These are phyloP conservation scores for Hypocreales sp. DNA, from an alignment of 2,329 filamentous ascomycete species.

Conservation along the genomic window DNA sequence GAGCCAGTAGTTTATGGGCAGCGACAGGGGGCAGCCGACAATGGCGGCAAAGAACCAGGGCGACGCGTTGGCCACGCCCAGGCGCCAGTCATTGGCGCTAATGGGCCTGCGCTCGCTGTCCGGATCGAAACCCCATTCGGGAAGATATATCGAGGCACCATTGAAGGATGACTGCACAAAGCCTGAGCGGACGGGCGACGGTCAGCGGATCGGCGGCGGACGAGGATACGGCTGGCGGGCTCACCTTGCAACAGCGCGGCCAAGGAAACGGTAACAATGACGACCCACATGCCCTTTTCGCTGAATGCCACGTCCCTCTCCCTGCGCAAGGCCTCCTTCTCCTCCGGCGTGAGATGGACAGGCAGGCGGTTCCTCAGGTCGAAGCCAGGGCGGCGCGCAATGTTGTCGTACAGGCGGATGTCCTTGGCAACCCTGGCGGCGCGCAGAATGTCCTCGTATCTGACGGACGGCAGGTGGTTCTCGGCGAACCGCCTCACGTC, in stretches of 20 bases:
- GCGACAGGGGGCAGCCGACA: constrained; percentile 21
- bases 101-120: constrained; percentile 1
- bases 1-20: constrained; percentile 24
- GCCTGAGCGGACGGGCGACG: constrained; percentile 8
- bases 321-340: constrained; percentile 19
- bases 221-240: neutral
- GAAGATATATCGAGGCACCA: constrained; percentile 19
- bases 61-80: constrained; percentile 22
- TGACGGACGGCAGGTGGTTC: constrained; percentile 13
- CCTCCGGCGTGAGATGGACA: constrained; percentile 16
- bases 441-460: constrained; percentile 15
- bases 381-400: constrained; percentile 12
- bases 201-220: neutral
- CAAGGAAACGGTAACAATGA: constrained; percentile 25
- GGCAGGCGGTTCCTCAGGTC: constrained; percentile 8
- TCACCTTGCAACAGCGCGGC: constrained; percentile 24
- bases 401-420: constrained; percentile 20
- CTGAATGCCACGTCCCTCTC: constrained; percentile 24
- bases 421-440: constrained; percentile 26
- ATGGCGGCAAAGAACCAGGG: constrained; percentile 23
- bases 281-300: constrained; percentile 21
- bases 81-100: constrained; percentile 16
- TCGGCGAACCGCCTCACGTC: constrained; percentile 18
- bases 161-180: constrained; percentile 29
- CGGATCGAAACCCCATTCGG: constrained; percentile 7